phyloP scores from a whole-genome alignment of 1,139 yeast species.

The Wickerhamomyces sp. region DNA sequence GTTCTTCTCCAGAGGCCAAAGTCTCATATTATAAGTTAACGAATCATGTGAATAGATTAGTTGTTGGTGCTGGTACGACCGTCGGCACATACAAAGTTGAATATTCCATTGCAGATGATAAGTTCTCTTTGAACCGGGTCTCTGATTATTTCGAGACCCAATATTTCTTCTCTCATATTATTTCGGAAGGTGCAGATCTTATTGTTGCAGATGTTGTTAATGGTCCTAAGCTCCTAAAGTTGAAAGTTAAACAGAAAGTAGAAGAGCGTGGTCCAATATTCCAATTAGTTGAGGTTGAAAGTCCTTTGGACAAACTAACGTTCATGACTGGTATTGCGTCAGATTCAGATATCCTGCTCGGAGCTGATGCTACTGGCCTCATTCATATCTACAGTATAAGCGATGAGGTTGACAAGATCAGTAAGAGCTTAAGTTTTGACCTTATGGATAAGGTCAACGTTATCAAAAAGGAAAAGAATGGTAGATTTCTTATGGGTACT shows the following conservation, averaged over 20 bases:
- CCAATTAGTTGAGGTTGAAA: constrained; percentile 8
- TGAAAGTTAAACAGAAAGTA: constrained; percentile 12
- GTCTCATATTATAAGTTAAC: constrained; percentile 14
- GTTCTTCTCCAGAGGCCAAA: constrained; percentile 10
- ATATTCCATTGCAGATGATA: constrained; percentile 21
- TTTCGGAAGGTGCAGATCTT: constrained; percentile 16
- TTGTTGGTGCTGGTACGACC: constrained; percentile 21
- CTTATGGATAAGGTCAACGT: neutral
- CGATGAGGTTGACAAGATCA: neutral
- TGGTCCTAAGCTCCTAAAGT: constrained; percentile 8
- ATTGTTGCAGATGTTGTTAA: constrained; percentile 19
- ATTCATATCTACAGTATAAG: constrained; percentile 2
- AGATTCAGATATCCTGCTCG: constrained; percentile 3
- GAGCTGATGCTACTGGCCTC: constrained; percentile 17
- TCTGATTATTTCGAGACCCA: constrained; percentile 12
- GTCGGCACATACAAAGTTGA: constrained; percentile 19
- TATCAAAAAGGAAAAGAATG: constrained; percentile 1
- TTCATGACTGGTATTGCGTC: constrained; percentile 2
- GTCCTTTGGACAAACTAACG: neutral
- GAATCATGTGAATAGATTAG: constrained; percentile 19
- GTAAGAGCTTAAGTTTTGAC: constrained; percentile 11
- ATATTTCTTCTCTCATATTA: constrained; percentile 12
- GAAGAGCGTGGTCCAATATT: constrained; percentile 12
- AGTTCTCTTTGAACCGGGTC: constrained; percentile 16
- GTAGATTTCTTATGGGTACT: constrained; percentile 24